A percentile compares a stretch with the other conserved stretches of the same genome.
Conservation (phyloP, 202 grass and related monocot genomes). For the Bolboschoenoplectus hybrid region DNA sequence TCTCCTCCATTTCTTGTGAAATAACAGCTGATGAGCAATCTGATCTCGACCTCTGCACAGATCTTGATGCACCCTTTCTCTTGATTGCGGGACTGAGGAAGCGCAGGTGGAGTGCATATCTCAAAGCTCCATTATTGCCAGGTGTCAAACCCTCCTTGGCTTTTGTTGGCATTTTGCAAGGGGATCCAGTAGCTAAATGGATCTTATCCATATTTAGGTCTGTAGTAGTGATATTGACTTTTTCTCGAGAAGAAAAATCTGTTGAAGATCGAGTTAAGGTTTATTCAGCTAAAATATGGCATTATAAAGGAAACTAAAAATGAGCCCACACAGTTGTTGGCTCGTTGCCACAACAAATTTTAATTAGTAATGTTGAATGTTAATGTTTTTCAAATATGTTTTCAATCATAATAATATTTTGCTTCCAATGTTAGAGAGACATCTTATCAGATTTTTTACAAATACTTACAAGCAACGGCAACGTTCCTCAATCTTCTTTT, state of each 20-base stretch:
- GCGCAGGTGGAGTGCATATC: slow-evolving; percentile 93
- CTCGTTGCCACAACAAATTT: background rate
- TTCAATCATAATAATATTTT: background rate
- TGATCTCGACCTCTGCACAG: slow-evolving; percentile 64
- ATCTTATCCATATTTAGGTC: slow-evolving; percentile 33
- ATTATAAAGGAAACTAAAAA: background rate
- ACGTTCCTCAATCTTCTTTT: background rate
- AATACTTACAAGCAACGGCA: background rate
- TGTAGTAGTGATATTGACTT: slow-evolving; percentile 34
- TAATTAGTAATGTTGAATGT: background rate
- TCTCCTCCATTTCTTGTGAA: slow-evolving; percentile 40
- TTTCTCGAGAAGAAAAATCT: slow-evolving; percentile 42
- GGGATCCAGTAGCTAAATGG: slow-evolving; percentile 4
- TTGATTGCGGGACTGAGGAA: slow-evolving; percentile 72
- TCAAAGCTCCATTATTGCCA: slow-evolving; percentile 53
- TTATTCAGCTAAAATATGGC: background rate
- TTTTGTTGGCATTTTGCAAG: slow-evolving; percentile 48
- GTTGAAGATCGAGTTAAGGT: background rate
- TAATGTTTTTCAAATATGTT: background rate
- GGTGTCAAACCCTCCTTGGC: slow-evolving; percentile 61
- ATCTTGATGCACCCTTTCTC: slow-evolving; percentile 44
- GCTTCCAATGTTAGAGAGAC: background rate
- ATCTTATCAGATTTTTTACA: slow-evolving; percentile 15
- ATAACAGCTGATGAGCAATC: slow-evolving; percentile 50
- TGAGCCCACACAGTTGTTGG: background rate